Conservation (phyloP, 139 green algal species). For the Tetradesmus lagerheimii region DNA sequence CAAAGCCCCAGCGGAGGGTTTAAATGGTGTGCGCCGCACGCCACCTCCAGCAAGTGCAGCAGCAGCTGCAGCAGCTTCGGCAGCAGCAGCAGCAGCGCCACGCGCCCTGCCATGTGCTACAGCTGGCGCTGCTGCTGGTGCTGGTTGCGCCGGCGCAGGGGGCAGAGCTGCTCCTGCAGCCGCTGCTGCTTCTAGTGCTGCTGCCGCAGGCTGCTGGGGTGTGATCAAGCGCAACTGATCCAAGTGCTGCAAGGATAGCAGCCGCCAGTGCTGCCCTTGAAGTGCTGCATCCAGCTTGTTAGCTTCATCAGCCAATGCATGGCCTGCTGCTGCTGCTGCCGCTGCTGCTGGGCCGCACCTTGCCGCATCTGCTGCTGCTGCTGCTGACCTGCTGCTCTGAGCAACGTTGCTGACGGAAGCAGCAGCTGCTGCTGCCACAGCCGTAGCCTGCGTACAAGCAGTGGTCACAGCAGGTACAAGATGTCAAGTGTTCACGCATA, state of each 20-base stretch:
- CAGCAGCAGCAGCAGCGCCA: neutral
- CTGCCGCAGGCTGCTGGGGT: constrained; percentile 4
- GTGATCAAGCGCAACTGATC: neutral
- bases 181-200: neutral
- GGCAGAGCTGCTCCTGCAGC: neutral
- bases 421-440: constrained; percentile 5
- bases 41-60: neutral
- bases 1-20: neutral
- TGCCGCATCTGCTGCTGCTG: neutral
- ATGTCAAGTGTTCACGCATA: no score
- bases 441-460: neutral
- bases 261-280: constrained; percentile 3
- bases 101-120: neutral
- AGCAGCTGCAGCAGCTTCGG: constrained; percentile 28
- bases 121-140: neutral
- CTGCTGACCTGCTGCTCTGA: neutral
- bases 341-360: neutral
- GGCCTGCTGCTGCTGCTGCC: neutral
- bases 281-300: neutral
- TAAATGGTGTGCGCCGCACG: neutral
- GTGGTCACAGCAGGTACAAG: neutral
- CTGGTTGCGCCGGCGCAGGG: no score
- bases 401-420: neutral
- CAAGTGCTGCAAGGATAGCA: neutral
- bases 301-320: neutral